Conservation (phyloP, 495 filamentous ascomycete genomes). For the Penicillium odoratum region DNA sequence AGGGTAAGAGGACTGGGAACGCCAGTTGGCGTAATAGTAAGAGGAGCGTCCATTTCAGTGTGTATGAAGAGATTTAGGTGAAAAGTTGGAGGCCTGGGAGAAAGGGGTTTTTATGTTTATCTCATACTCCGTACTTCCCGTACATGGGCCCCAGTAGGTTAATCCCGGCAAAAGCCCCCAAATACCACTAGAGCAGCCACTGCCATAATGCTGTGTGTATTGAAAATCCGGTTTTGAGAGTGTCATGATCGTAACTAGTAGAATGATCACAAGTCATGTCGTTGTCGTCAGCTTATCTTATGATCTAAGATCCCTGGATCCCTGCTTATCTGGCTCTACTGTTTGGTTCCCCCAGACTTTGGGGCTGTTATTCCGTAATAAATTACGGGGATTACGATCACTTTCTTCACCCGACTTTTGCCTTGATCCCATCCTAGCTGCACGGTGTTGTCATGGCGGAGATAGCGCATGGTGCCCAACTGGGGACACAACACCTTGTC, state of each 20-base stretch:
- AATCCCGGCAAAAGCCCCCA: background rate
- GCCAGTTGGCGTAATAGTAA: slow-evolving; percentile 10
- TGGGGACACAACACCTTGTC: background rate
- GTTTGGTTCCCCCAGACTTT: background rate
- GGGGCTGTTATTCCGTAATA: background rate
- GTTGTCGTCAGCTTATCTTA: background rate
- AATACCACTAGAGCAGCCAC: background rate
- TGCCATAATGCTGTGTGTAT: background rate
- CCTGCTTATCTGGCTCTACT: background rate
- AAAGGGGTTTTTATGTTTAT: slow-evolving; percentile 10
- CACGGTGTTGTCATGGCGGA: background rate
- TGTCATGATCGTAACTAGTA: background rate
- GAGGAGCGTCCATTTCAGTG: background rate
- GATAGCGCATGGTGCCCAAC: background rate
- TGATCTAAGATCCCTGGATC: no score
- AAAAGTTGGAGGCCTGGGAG: background rate
- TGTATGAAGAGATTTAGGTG: background rate
- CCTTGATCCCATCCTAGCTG: background rate
- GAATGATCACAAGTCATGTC: background rate
- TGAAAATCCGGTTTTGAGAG: background rate
- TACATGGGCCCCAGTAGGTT: slow-evolving; percentile 1
- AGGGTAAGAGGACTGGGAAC: slow-evolving; percentile 20
- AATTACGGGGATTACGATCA: background rate
- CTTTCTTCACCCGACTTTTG: background rate
- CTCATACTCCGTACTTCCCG: background rate